Base-by-base conservation (phyloP, 1,139 yeast genomes). In the Candida dubliniensis region DNA sequence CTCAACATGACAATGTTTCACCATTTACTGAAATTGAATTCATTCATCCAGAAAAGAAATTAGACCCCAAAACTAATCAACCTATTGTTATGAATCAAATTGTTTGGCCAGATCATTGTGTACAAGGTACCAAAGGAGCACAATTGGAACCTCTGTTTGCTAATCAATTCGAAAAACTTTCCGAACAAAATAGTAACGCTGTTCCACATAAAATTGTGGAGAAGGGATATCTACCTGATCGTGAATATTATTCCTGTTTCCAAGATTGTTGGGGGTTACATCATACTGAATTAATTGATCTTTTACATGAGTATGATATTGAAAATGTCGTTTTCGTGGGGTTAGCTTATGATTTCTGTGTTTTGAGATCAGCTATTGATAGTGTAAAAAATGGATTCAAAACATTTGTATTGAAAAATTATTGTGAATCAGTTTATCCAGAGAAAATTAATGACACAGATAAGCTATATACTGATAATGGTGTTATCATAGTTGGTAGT, bases 61-160 rank as follows among this genome's bases (percentile, higher is more conserved):
- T 54, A 1, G 67, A 66, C 37, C 56, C 57, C 1, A 48, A 49
- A 4, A 56, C 64, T 0, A 69, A 70, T 15, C 47, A 60, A 26
- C 58, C 61, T 34, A 56, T 60, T 39, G 51, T 50, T 1, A 55
- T 61, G 50, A 57, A 48, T 2, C 83, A 84, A 48, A 69, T 72
- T 0, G 73, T 89, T 2, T 91, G 98, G 98, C 97, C 98, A 0
- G 93, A 78, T 47, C 98, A 91, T 60, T 91, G 97, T 60, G 78
- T 91, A 3, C 93, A 88, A 55, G 71, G 74, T 43, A 71, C 88
- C 0, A 43, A 55, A 8, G 98, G 98, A 0, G 75, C 93, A 0
- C 71, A 76, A 40, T 69, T 89, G 41, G 88, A 88, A 2, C 59
- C 65, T 0, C 77, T 68, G 45, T 71, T 72, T 43, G 44, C 53